Evolutionary conservation across 2,329 filamentous ascomycete genomes (phyloP), one percentile per base, ranked within the genome.

Genomic region (Fusarium redolens): DNA sequence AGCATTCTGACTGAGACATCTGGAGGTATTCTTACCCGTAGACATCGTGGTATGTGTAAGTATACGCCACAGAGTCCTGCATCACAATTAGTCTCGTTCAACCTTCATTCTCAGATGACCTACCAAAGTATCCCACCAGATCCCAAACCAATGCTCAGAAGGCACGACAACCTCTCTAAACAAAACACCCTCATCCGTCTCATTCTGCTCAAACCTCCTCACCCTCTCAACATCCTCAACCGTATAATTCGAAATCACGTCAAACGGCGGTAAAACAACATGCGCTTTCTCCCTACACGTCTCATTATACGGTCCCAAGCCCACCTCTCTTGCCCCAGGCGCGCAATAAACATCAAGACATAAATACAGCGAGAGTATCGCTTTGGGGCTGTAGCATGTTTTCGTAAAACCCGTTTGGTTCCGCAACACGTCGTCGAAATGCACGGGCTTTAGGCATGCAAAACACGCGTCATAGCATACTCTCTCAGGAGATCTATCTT

Each of bases 101-200:
- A 17, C 5, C 15, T 20, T 9, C 3, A 45, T 4, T 38, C n/a
- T 20, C 2, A 15, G 18, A 6, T 9, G 4, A 60, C 79, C 62
- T 75, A 79, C 82, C 66, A 86, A 73, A 9, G 85, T 85, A 51
- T 82, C 80, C 65, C 79, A 81, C 73, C 83, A 82, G 1, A 79
- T 68, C 0, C 67, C 66, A 64, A 82, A 83, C 40, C 82, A 79
- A n/a, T 71, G 66, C 20, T 78, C 69, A 0, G 80, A 79, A 1
- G 82, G 82, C 30, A 86, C 44, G 0, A 83, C 79, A 4, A 78
- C 76, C 56, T 83, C 81, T 0, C 61, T 28, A 25, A 83, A 66
- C 2, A 65, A 65, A 0, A 61, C 35, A 0, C 54, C 58, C 0
- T 60, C 68, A 1, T 60, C 55, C 0, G 71, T 65, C 25, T 83